Conservation (phyloP, 2,329 filamentous ascomycete genomes). For the Huntiella omanensis region DNA sequence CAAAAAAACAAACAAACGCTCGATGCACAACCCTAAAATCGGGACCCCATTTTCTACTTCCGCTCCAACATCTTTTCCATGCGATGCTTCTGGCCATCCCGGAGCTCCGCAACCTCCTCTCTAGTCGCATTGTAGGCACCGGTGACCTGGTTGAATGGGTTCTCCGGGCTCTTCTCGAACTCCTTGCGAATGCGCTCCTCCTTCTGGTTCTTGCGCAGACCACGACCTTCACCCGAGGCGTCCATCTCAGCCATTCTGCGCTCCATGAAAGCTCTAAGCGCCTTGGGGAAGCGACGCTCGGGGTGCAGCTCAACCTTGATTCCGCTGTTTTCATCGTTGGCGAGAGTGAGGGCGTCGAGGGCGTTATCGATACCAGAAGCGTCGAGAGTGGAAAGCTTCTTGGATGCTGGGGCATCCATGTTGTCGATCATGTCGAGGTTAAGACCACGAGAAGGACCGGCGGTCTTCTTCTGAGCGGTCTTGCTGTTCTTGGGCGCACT, state of each 20-base stretch:
- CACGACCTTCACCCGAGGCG: constrained; percentile 50
- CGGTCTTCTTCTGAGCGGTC: constrained; percentile 39
- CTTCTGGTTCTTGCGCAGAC: constrained; percentile 65
- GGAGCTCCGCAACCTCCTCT: constrained; percentile 54
- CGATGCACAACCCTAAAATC: neutral
- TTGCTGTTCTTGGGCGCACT: constrained; percentile 48
- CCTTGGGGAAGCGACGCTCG: constrained; percentile 71
- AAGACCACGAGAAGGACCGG: constrained; percentile 33
- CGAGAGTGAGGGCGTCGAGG: constrained; percentile 63
- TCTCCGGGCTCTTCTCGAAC: constrained; percentile 86
- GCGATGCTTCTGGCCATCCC: constrained; percentile 48
- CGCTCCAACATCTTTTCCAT: constrained; percentile 49
- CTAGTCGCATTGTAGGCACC: constrained; percentile 59
- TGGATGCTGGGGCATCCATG: constrained; percentile 39
- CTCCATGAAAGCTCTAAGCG: constrained; percentile 68
- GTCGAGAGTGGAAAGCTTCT: constrained; percentile 43
- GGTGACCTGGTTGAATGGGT: constrained; percentile 78
- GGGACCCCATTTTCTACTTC: constrained; percentile 11
- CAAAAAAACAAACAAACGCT: too few species aligned
- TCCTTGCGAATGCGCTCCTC: constrained; percentile 73
- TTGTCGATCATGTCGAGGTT: constrained; percentile 59
- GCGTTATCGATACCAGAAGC: constrained; percentile 86
- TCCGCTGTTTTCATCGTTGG: constrained; percentile 27
- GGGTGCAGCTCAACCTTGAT: constrained; percentile 69
- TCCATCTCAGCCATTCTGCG: constrained; percentile 70